Percentiles rank a stretch among this genome's conserved stretches.
phyloP scores from a whole-genome alignment of 108 stramenopile species.

The Nitzschia palea region DNA sequence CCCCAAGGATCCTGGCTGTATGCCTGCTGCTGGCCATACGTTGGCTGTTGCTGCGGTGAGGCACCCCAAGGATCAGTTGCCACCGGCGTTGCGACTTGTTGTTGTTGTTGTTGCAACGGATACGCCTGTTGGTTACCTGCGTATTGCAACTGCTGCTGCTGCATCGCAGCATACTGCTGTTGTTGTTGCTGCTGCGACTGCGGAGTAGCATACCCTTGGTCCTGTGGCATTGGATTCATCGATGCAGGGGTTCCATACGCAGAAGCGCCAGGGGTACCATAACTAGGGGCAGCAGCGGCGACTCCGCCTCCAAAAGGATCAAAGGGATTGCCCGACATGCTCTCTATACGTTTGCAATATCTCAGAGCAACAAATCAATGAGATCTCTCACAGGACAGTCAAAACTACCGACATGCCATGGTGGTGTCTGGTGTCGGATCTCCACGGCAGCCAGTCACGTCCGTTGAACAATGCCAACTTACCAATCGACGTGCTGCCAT shows the following conservation, averaged over 20 bases:
- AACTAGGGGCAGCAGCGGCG: constrained; percentile 5
- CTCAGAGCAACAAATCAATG: too few relatives aligned
- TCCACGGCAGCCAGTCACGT: too few relatives aligned
- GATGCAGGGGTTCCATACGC: background rate
- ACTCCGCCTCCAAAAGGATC: constrained; percentile 18
- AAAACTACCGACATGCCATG: too few relatives aligned
- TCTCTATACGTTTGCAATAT: background rate
- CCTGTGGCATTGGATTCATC: constrained; percentile 3
- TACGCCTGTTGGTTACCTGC: too few relatives aligned
- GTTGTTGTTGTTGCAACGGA: constrained; percentile 7
- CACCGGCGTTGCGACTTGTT: background rate
- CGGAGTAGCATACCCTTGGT: constrained; percentile 19
- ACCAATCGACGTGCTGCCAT: too few relatives aligned
- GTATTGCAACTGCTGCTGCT: constrained; percentile 28
- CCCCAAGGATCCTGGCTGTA: constrained; percentile 3
- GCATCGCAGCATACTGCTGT: constrained; percentile 1
- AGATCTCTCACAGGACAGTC: too few relatives aligned
- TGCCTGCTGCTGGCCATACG: constrained; percentile 18
- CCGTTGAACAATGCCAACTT: too few relatives aligned
- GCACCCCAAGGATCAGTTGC: background rate
- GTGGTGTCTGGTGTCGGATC: too few relatives aligned
- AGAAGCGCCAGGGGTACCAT: background rate
- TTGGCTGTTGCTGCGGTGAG: background rate
- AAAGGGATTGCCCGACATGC: constrained; percentile 31
- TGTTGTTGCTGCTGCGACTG: constrained; percentile 23